Percentiles rank a stretch among this genome's conserved stretches.
Evolutionary conservation across 108 stramenopile genomes (phyloP).

Genomic region (Pseudonitzschia pungens): DNA sequence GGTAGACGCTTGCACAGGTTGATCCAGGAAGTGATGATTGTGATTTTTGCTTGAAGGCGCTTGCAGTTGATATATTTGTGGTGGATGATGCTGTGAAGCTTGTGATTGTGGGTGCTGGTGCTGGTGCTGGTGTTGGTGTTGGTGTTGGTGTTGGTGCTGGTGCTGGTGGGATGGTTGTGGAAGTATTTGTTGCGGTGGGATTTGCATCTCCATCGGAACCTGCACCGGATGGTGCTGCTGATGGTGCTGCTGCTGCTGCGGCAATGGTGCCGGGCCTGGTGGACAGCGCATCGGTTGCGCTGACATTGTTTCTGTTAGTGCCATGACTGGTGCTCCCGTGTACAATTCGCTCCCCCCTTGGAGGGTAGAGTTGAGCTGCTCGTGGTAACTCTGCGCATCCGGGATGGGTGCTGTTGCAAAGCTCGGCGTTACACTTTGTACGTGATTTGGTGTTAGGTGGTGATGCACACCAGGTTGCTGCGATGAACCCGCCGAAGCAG

Average conservation of each 20-base stretch:
- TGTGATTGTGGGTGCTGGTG: constrained; percentile 3
- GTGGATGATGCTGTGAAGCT: background rate
- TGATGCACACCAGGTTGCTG: background rate
- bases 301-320: background rate
- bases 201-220: background rate
- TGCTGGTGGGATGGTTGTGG: background rate
- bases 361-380: background rate
- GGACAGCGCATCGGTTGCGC: background rate
- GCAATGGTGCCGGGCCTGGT: background rate
- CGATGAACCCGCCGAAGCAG: background rate
- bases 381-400: background rate
- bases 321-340: background rate
- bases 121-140: no score
- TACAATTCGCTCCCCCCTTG: background rate
- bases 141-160: no score
- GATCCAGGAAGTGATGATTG: background rate
- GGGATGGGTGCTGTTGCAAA: background rate
- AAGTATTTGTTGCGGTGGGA: background rate
- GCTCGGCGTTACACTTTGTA: background rate
- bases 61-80: background rate
- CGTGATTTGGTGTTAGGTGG: background rate
- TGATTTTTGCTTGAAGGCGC: background rate
- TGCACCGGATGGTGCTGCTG: background rate
- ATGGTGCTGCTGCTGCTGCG: constrained; percentile 10
- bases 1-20: background rate